These are phyloP conservation scores for Elaeagnus macrophylla DNA, from an alignment of 306 rosid species.

Conservation along the genomic window DNA sequence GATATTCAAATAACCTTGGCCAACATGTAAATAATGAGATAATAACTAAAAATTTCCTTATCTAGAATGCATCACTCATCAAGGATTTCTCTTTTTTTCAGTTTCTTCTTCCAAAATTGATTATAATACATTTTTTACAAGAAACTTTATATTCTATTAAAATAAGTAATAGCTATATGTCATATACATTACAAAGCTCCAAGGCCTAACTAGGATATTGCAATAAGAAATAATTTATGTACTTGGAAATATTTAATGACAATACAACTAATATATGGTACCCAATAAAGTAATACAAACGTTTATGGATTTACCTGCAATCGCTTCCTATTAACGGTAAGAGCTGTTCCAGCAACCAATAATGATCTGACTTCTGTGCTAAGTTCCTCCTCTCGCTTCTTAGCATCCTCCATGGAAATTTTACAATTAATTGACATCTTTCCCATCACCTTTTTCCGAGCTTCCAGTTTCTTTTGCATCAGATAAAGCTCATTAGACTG, in stretches of 20 bases:
- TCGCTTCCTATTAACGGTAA: slow-evolving; percentile 63
- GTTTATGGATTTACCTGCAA: slow-evolving; percentile 47
- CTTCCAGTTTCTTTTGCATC: slow-evolving; percentile 72
- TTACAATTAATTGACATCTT: slow-evolving; percentile 38
- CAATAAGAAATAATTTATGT: too few relatives aligned
- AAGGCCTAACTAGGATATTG: too few relatives aligned
- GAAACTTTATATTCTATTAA: too few relatives aligned
- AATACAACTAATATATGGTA: slow-evolving; percentile 6
- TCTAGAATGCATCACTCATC: background rate
- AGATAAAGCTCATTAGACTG: slow-evolving; percentile 65
- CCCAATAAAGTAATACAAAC: background rate
- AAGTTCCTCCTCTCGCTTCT: slow-evolving; percentile 68
- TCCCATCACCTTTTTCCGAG: slow-evolving; percentile 48
- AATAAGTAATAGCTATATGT: background rate
- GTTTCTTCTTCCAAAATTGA: too few relatives aligned
- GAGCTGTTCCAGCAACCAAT: slow-evolving; percentile 70
- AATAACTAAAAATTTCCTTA: background rate
- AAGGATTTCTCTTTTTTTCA: background rate
- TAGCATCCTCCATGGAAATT: slow-evolving; percentile 50
- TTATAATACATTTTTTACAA: too few relatives aligned
- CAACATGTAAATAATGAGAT: background rate
- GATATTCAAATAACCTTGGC: background rate
- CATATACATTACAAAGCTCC: background rate
- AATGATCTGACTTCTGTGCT: slow-evolving; percentile 62
- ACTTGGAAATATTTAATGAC: background rate